Percentiles rank a stretch among this genome's conserved stretches.
These are phyloP conservation scores for Thyridium curvatum DNA, from an alignment of 2,329 filamentous ascomycete genomes.

Conservation along the genomic window DNA sequence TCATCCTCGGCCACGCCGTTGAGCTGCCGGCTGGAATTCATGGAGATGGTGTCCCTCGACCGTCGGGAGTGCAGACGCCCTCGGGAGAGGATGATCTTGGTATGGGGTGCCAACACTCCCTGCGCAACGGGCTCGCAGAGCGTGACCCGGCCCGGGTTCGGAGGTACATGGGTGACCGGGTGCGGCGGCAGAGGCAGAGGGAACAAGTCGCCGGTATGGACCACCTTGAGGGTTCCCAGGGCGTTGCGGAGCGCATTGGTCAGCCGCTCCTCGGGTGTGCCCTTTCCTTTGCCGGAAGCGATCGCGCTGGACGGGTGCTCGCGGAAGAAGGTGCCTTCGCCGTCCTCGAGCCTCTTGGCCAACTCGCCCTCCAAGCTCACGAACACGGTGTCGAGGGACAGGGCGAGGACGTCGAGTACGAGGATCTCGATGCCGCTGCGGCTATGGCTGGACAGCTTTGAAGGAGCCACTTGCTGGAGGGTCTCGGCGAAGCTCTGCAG, in stretches of 20 bases:
- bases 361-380: constrained; percentile 80
- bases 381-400: constrained; percentile 79
- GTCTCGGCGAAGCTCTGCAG: constrained; percentile 74
- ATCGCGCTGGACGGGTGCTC: constrained; percentile 37
- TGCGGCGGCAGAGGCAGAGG: constrained; percentile 74
- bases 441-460: constrained; percentile 65
- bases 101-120: constrained; percentile 69
- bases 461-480: constrained; percentile 67
- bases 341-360: constrained; percentile 71
- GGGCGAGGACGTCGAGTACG: constrained; percentile 71
- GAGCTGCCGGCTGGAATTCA: constrained; percentile 35
- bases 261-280: constrained; percentile 47
- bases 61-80: constrained; percentile 52
- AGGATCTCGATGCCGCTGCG: constrained; percentile 78
- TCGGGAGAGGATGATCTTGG: constrained; percentile 75
- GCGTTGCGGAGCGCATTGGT: constrained; percentile 67
- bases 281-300: constrained; percentile 23
- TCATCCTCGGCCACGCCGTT: constrained; percentile 57
- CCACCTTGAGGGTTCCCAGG: constrained; percentile 63
- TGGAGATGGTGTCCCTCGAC: constrained; percentile 25
- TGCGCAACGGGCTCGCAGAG: constrained; percentile 95
- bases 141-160: constrained; percentile 79
- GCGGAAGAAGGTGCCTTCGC: constrained; percentile 75
- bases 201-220: constrained; percentile 78
- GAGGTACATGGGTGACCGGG: constrained; percentile 77